A percentile compares a stretch with the other conserved stretches of the same genome.
Conservation (phyloP, 495 filamentous ascomycete species). For the Penicillium flavigenum region DNA sequence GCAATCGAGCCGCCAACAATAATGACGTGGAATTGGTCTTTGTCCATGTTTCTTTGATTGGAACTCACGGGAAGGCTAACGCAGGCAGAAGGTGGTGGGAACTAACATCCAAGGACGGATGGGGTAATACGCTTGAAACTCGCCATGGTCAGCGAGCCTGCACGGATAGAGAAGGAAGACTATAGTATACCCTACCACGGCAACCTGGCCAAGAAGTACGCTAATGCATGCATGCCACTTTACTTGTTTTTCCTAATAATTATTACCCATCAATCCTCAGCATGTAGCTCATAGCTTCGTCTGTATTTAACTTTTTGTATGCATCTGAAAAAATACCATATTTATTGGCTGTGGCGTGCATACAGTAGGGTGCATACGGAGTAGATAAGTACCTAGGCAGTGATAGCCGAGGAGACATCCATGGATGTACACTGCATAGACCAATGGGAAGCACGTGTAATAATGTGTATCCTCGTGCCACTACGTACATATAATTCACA, state of each 20-base stretch:
- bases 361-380: not conserved
- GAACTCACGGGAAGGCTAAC: slow-evolving; percentile 3
- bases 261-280: not conserved
- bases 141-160: slow-evolving; percentile 1
- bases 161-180: slow-evolving; percentile 1
- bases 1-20: slow-evolving; percentile 54
- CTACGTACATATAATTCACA: slow-evolving; percentile 4
- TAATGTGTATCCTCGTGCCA: slow-evolving; percentile 1
- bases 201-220: too few relatives aligned
- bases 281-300: too few relatives aligned
- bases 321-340: too few relatives aligned
- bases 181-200: too few relatives aligned
- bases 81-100: slow-evolving; percentile 1
- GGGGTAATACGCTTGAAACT: slow-evolving; percentile 1
- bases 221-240: too few relatives aligned
- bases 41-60: slow-evolving; percentile 5
- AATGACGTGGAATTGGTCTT: slow-evolving; percentile 34
- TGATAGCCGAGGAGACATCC: not conserved
- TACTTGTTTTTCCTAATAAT: not conserved
- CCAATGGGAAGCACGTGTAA: slow-evolving; percentile 2
- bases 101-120: not conserved
- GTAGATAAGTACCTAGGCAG: not conserved
- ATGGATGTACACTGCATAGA: not conserved
- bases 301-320: too few relatives aligned
- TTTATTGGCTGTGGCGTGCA: not conserved